Base-by-base conservation (phyloP, 129 eudicot genomes). In the Glebionis coronaria region DNA sequence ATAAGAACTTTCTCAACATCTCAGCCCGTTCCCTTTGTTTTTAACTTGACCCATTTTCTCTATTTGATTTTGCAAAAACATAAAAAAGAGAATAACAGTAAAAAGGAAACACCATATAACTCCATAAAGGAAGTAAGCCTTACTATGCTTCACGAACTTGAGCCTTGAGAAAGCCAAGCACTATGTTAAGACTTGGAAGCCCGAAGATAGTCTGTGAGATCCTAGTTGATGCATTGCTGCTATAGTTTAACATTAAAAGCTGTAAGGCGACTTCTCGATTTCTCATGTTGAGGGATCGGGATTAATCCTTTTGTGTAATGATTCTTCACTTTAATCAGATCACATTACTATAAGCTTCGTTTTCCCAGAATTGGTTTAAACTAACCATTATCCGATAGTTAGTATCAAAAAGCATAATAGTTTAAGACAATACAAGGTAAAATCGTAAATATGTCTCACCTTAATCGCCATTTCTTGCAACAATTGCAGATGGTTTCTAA, bases 111-210 rank as follows among this genome's bases (percentile, higher is more conserved):
- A 55, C 46, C 29, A 63, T 4, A 60, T 23, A 19, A 35, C 12
- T 29, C 18, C 1, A 12, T 68, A 53, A 9, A 65, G n/a, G 62
- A 38, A 38, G 75, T n/a, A 53, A 70, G 58, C 28, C 79, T 84
- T 81, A 93, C 98, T 85, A 86, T 61, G 97, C 98, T 76, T 95
- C 90, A 63, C 97, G 88, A 57, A 82, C 79, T 77, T 93, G 90
- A 65, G 73, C 98, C 80, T 74, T 82, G 53, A 86, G 78, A 79
- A 88, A 93, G 65, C 53, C 78, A 65, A 97, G 85, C 79, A 88
- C 97, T 55, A 93, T 65, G 31, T n/a, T n/a, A n/a, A n/a, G n/a
- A n/a, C n/a, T 78, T 72, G 79, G 92, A 78, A 73, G 98, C 98
- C 80, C 72, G 72, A 55, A 79, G 61, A 73, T 97, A 93, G 56